phyloP scores from a whole-genome alignment of 139 green algal species.

The Deuterostichococcus epilithicus region DNA sequence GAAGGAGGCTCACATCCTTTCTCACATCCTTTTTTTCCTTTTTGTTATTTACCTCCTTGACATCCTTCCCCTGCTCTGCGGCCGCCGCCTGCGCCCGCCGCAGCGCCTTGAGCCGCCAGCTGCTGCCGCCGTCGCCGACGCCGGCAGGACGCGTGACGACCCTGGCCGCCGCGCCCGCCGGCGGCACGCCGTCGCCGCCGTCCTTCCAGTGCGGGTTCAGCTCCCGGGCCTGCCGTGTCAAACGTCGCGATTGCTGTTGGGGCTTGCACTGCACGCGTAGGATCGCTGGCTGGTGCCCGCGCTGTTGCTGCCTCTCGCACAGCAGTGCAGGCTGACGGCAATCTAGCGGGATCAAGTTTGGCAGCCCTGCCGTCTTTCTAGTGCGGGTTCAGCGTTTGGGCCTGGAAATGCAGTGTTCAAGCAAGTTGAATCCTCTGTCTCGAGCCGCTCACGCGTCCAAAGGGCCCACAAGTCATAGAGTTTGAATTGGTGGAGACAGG shows the following conservation, averaged over 20 bases:
- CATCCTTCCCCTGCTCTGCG: conserved; percentile 34
- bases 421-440: no score
- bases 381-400: neutral
- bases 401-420: conserved; percentile 2
- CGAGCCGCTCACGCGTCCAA: no score
- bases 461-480: no score
- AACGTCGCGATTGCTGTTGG: neutral
- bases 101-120: conserved; percentile 91
- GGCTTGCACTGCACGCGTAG: neutral
- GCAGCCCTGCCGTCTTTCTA: neutral
- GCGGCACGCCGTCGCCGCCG: conserved; percentile 21
- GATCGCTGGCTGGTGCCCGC: no score
- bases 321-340: neutral
- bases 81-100: conserved; percentile 76
- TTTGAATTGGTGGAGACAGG: no score
- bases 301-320: no score
- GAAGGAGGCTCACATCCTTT: no score
- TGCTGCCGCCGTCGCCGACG: conserved; percentile 83
- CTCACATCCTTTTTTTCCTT: neutral
- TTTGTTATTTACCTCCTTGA: neutral
- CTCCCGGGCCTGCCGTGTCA: conserved; percentile 17
- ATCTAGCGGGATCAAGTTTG: neutral
- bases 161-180: neutral
- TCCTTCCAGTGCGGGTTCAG: conserved; percentile 35
- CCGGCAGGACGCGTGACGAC: neutral